Base-by-base conservation (phyloP, 495 filamentous ascomycete species). In the Lophium mytilinum region DNA sequence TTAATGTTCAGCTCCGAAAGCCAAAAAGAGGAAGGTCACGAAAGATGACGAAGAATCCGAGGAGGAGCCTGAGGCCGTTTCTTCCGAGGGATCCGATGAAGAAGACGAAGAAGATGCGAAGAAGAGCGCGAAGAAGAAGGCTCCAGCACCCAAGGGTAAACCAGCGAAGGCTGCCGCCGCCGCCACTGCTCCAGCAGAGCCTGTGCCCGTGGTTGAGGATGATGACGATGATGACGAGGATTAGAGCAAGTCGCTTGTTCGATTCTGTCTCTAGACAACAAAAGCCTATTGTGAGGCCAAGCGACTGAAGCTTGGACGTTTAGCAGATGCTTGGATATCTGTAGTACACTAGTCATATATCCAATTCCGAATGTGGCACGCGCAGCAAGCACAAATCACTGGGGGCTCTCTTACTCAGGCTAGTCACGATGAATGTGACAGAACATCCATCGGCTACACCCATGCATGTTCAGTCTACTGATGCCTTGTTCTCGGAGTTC, bases 151-250 rank as follows among this genome's bases (percentile, higher is more conserved):
- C 37, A 57, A 60, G 9, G 52, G 62, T 50, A 62, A 67, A 21
- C 50, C 56, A 33, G 33, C 50, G 42, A 60, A 60, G 49, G 53
- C 54, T 37, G 68, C 67, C 57, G 50, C 47, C 0, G 61, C 52
- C 9, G 53, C 18, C 0, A 55, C 59, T 17, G 56, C 61, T 5
- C 24, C 24, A 30, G 24, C 24, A 6, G 66, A 62, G 57, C 58
- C 66, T 52, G 63, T 60, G 33, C 55, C 63, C 57, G 60, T 65
- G 18, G 55, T 61, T 17, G 66, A 64, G 33, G 66, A 65, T 12
- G 66, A 67, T 15, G 68, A 67, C 12, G 64, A 64, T 42, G 65
- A 67, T 11, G 54, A 65, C 7, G 53, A 56, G 19, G 50, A 52
- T 52, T 37, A 52, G 50, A 48, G 6, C 24, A 30, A 30, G 24